Conservation (phyloP, 2,329 filamentous ascomycete species). For the Aphanoascus verrucosus region DNA sequence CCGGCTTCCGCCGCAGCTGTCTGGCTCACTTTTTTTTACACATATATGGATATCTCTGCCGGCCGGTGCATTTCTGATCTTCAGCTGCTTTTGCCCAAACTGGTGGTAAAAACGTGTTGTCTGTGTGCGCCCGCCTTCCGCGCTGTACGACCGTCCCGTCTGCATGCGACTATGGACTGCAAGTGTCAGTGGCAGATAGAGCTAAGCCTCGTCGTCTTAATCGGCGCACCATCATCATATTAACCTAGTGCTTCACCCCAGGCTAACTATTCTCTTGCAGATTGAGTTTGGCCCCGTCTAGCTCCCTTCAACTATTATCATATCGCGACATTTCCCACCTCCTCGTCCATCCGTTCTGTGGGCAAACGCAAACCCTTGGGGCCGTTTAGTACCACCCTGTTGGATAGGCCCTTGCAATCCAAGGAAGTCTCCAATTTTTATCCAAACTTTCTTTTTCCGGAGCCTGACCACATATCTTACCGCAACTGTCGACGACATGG, state of each 20-base stretch:
- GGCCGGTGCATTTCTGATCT: not conserved
- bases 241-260: not conserved
- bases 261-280: conserved; percentile 3
- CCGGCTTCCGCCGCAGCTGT: conserved; percentile 2
- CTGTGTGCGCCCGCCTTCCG: not conserved
- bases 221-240: not conserved
- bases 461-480: not conserved
- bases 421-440: conserved; percentile 1
- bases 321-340: not conserved
- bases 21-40: not conserved
- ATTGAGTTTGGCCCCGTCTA: conserved; percentile 2
- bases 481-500: conserved; percentile 8
- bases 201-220: not conserved
- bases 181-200: not conserved
- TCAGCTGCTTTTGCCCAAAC: not conserved
- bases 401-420: not conserved
- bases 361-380: not conserved
- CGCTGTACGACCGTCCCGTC: not conserved
- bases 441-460: not conserved
- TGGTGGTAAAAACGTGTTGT: not conserved
- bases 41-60: not conserved
- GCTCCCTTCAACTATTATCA: not conserved
- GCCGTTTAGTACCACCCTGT: not conserved
- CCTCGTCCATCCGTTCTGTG: not conserved
- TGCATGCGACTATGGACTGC: not conserved